Evolutionary conservation across 1,139 yeast genomes (phyloP).

Genomic region (Yamadazyma spencermartinsiae): DNA sequence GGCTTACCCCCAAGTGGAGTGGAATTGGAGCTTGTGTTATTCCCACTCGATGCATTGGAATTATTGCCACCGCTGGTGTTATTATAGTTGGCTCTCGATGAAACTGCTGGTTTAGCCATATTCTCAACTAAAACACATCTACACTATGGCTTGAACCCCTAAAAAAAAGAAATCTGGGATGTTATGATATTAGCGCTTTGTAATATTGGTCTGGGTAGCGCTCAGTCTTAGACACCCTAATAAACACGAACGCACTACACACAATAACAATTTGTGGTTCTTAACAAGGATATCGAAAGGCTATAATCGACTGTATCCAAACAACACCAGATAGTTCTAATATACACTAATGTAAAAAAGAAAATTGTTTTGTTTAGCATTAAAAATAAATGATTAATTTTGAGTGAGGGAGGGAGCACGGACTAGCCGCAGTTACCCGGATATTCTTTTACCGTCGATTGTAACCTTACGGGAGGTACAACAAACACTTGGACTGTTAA

Average conservation of each 20-base stretch:
- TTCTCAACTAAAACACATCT: conserved; percentile 1
- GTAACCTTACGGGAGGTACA: no score
- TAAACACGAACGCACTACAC: no score
- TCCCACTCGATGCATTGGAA: background rate
- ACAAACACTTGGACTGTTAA: no score
- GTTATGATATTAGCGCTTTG: background rate
- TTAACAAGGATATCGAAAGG: background rate
- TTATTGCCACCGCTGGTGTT: background rate
- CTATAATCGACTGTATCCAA: background rate
- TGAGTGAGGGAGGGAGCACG: conserved; percentile 1
- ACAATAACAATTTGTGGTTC: no score
- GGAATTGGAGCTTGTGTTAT: background rate
- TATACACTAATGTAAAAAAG: no score
- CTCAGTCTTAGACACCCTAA: no score
- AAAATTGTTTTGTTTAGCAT: background rate
- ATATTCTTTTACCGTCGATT: no score
- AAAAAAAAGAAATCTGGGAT: background rate
- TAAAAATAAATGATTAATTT: conserved; percentile 1
- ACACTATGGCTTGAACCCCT: no score
- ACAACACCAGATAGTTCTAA: no score
- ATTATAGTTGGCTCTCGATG: background rate
- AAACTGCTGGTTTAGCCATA: conserved; percentile 3
- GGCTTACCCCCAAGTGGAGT: background rate
- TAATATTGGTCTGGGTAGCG: no score
- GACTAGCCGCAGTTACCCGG: conserved; percentile 1